A percentile compares a stretch with the other conserved stretches of the same genome.
These are phyloP conservation scores for Aspergillus neoniger DNA, from an alignment of 2,329 filamentous ascomycete species.

Conservation along the genomic window DNA sequence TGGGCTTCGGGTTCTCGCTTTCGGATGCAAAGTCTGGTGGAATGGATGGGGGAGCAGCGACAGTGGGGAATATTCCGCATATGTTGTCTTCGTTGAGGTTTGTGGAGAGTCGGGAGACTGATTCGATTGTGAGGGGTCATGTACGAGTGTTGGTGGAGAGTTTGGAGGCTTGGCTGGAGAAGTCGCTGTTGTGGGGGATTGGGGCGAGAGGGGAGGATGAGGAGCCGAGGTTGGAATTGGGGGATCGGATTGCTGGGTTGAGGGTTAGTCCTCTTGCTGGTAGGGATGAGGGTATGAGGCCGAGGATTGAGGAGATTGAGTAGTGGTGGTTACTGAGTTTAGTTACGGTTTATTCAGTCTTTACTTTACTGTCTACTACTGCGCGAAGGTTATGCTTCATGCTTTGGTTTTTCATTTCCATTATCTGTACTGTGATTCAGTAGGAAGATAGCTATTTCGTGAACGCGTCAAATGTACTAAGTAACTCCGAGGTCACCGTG, in stretches of 20 bases:
- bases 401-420: background rate
- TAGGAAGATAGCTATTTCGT: background rate
- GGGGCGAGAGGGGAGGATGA: conserved; percentile 24
- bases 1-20: conserved; percentile 46
- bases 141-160: conserved; percentile 44
- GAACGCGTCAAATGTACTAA: background rate
- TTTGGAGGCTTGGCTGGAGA: conserved; percentile 47
- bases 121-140: conserved; percentile 44
- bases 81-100: conserved; percentile 41
- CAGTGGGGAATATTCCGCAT: conserved; percentile 42
- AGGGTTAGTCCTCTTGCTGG: conserved; percentile 37
- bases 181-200: conserved; percentile 44
- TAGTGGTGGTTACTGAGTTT: conserved; percentile 15
- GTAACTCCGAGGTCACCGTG: background rate
- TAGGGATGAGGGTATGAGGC: conserved; percentile 21
- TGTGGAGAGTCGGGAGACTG: conserved; percentile 42
- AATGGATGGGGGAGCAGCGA: conserved; percentile 18
- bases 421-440: no score
- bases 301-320: conserved; percentile 48
- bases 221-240: conserved; percentile 35
- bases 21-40: conserved; percentile 20
- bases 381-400: background rate
- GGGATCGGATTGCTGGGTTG: conserved; percentile 43
- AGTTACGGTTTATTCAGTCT: no score
- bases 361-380: background rate